Evolutionary conservation across 1,284 basidiomycete genomes (phyloP), one percentile per base, ranked within the genome.

Genomic region (Papiliotrema fonsecae): DNA sequence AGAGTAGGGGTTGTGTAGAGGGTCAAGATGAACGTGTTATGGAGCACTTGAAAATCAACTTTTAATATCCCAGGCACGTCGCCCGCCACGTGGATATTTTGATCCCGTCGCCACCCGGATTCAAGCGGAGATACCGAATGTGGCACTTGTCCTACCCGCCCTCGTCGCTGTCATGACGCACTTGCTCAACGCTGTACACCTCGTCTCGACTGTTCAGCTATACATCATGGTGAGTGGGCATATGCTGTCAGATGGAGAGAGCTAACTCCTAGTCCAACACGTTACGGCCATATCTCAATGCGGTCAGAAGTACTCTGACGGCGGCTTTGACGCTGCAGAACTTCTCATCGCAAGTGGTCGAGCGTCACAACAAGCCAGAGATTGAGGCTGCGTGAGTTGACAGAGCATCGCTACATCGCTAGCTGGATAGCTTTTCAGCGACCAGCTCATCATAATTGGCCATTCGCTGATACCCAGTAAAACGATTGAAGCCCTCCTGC

Each of bases 281-380:
- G 4, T 81, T 98, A 44, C 82, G 94, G 63, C 93, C 94, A 4
- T 99, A 99, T 75, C 85, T 99, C 52, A 86, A 89, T 27, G 93
- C 93, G 31, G 94, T 99, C 45, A 81, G 96, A 57, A 88, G 90
- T 10, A 94, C 94, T 13, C 79, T 99, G 47, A 97, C 93, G 5
- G 94, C 94, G n/a, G 93, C 96, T 1, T 79, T 98, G 59, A 97
- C 93, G 0, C 79, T 99, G 47, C 88, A 97, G 77, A 92, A 97
- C 80, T 99, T 99, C 77, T 83, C 89, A 35, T 97, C 92, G 6
- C 94, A 98, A 81, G 86, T 94, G 52, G 91, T 96, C 38, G 93
- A 97, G 73, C 79, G 93, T 45, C 93, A 97, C 77, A 97, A 97
- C 76, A 91, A 92, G 65, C 90, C 92, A 50, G 92, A 97, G 72